These are phyloP conservation scores for Penicillium sumatraense DNA, from an alignment of 2,329 filamentous ascomycete species.

Conservation along the genomic window DNA sequence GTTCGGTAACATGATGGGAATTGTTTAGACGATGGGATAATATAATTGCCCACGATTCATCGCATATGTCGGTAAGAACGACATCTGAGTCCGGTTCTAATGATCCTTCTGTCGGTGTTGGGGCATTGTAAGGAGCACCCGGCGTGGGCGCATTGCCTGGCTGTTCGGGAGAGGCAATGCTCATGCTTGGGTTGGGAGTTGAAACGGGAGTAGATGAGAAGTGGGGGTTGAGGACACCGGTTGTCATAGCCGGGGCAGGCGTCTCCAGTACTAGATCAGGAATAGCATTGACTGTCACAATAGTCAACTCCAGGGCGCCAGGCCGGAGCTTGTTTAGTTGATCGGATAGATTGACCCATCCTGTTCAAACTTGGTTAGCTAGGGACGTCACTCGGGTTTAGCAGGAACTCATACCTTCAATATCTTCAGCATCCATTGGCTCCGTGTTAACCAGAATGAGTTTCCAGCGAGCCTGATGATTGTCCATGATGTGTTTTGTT, in stretches of 20 bases:
- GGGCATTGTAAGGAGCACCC: conserved; percentile 42
- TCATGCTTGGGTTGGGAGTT: conserved; percentile 42
- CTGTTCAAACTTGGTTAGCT: conserved; percentile 34
- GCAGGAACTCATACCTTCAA: conserved; percentile 47
- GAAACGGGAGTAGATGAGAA: conserved; percentile 43
- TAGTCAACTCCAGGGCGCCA: conserved; percentile 40
- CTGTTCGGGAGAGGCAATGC: conserved; percentile 48
- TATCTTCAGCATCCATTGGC: conserved; percentile 55
- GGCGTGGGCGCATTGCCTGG: conserved; percentile 45
- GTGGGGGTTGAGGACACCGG: conserved; percentile 37
- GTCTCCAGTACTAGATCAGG: conserved; percentile 42
- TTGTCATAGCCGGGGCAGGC: conserved; percentile 37
- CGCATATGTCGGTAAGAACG: conserved; percentile 60
- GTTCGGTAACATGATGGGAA: conserved; percentile 46
- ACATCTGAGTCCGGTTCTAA: conserved; percentile 59
- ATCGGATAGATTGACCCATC: conserved; percentile 42
- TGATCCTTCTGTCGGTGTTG: conserved; percentile 38
- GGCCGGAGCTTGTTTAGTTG: conserved; percentile 43
- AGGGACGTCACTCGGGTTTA: not conserved
- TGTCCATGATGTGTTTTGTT: conserved; percentile 59
- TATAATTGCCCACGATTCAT: conserved; percentile 64
- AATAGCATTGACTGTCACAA: conserved; percentile 40
- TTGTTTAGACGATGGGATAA: conserved; percentile 55
- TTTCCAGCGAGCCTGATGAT: conserved; percentile 58
- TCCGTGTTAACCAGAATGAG: conserved; percentile 60